Conservation (phyloP, 257 asterid genomes). For the Mentha longifolia region DNA sequence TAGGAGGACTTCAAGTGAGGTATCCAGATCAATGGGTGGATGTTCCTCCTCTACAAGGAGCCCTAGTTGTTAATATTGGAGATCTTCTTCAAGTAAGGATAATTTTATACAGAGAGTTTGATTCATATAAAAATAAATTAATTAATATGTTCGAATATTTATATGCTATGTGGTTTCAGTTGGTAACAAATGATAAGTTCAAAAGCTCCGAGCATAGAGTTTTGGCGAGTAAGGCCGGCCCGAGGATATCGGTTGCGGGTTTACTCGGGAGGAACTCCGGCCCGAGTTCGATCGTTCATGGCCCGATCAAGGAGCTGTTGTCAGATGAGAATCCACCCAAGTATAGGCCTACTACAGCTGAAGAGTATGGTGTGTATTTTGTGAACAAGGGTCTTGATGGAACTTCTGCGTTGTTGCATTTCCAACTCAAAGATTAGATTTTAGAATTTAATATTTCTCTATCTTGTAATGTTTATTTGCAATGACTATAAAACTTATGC, state of each 20-base stretch:
- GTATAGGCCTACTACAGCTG: constrained; percentile 40
- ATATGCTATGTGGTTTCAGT: constrained; percentile 29
- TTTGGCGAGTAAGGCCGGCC: constrained; percentile 41
- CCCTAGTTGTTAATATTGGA: too few species aligned
- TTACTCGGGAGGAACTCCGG: constrained; percentile 37
- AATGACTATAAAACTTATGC: too few species aligned
- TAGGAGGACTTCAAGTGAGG: too few species aligned
- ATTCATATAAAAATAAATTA: too few species aligned
- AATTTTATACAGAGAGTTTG: too few species aligned
- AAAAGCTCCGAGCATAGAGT: constrained; percentile 55
- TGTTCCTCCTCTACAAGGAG: too few species aligned
- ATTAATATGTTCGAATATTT: too few species aligned
- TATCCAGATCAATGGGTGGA: too few species aligned
- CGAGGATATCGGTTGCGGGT: constrained; percentile 58
- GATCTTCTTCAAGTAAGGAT: too few species aligned
- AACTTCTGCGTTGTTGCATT: constrained; percentile 42
- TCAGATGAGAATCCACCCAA: constrained; percentile 44
- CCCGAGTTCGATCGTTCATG: constrained; percentile 28
- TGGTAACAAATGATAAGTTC: constrained; percentile 45
- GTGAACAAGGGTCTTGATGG: constrained; percentile 45
- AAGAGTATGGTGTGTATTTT: constrained; percentile 32
- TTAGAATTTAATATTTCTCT: too few species aligned
- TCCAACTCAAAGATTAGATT: constrained; percentile 13
- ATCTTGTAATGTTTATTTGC: too few species aligned
- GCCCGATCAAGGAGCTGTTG: constrained; percentile 48